phyloP scores from a whole-genome alignment of 2,329 filamentous ascomycete species.

The Beauveria rudraprayagi region DNA sequence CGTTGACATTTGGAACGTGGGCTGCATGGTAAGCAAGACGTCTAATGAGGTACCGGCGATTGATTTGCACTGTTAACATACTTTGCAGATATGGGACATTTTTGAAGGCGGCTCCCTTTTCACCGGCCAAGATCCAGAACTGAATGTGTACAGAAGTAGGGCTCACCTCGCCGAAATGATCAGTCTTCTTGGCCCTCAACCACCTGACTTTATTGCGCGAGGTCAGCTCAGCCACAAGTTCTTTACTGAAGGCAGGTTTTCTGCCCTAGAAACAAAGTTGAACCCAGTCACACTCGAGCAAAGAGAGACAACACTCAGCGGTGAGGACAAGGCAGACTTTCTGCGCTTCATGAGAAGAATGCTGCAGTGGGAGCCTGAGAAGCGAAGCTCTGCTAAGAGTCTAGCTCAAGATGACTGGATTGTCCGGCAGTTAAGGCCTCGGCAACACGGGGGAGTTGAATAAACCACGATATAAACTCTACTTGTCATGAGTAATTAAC shows the following conservation, averaged over 20 bases:
- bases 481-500: no score
- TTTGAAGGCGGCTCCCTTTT: conserved; percentile 40
- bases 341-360: conserved; percentile 28
- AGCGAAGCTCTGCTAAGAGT: not conserved
- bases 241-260: conserved; percentile 28
- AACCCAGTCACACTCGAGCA: conserved; percentile 26
- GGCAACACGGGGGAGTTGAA: no score
- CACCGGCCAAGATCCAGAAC: conserved; percentile 29
- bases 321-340: conserved; percentile 22
- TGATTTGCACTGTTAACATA: not conserved
- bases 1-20: conserved; percentile 45
- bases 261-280: not conserved
- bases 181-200: conserved; percentile 35
- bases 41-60: not conserved
- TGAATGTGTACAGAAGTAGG: conserved; percentile 31
- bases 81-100: conserved; percentile 38
- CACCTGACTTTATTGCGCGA: conserved; percentile 24
- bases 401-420: conserved; percentile 8
- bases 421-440: not conserved
- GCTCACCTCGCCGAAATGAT: conserved; percentile 43
- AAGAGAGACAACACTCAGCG: conserved; percentile 29
- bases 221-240: conserved; percentile 27
- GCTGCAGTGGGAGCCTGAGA: conserved; percentile 28
- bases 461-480: no score
- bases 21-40: conserved; percentile 35